Percentiles rank a stretch among this genome's conserved stretches.
Evolutionary conservation across 106 monocot species (phyloP).

Genomic region (Alisma plantagoaquatica): DNA sequence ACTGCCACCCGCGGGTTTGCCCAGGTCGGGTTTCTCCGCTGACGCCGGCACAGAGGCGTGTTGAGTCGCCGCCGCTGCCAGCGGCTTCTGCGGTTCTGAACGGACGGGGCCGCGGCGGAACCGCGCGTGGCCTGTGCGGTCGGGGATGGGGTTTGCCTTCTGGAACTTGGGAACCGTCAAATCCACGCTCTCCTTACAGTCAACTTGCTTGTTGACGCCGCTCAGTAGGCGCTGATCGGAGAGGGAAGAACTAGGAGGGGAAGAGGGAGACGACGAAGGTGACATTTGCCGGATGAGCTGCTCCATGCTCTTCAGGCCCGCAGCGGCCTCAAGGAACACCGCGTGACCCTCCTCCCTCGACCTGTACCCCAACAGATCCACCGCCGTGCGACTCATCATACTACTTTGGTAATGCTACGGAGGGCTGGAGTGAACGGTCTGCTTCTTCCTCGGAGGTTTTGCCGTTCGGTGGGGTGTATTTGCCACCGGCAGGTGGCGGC

Average conservation of each 20-base stretch:
- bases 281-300: conserved; percentile 57
- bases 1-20: neutral
- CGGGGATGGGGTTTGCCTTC: conserved; percentile 66
- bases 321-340: conserved; percentile 80
- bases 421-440: too few relatives aligned
- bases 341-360: conserved; percentile 43
- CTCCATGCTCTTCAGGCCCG: conserved; percentile 56
- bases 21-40: neutral
- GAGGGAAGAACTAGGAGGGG: conserved; percentile 8
- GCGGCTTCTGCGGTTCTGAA: neutral
- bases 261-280: too few relatives aligned
- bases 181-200: conserved; percentile 73
- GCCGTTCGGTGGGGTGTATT: too few relatives aligned
- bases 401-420: too few relatives aligned
- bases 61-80: neutral
- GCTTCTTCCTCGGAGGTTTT: too few relatives aligned
- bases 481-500: too few relatives aligned
- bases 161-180: conserved; percentile 64
- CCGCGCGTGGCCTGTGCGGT: conserved; percentile 86
- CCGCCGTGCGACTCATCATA: too few relatives aligned
- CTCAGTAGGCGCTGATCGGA: neutral
- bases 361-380: conserved; percentile 33
- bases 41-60: neutral
- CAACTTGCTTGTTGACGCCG: conserved; percentile 10
- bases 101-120: conserved; percentile 74